Conservation (phyloP, 306 rosid genomes). For the Lupinus albus region DNA sequence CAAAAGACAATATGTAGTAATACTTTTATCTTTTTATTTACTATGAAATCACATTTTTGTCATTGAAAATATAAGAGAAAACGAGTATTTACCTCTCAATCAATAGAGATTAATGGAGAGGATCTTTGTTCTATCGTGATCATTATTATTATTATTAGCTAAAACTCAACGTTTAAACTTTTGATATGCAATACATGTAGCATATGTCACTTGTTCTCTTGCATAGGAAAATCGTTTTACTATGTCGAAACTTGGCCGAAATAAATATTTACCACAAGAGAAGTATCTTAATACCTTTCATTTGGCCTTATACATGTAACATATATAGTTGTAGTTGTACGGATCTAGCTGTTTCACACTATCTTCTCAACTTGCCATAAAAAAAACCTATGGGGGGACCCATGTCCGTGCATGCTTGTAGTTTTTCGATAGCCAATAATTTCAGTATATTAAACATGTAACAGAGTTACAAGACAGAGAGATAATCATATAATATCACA, state of each 20-base stretch:
- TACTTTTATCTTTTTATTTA: too few species aligned
- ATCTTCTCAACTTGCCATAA: neutral
- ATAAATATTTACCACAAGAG: neutral
- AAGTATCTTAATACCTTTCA: neutral
- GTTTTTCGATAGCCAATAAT: too few species aligned
- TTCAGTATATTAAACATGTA: too few species aligned
- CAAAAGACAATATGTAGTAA: too few species aligned
- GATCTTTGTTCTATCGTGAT: too few species aligned
- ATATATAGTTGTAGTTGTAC: neutral
- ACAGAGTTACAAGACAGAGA: too few species aligned
- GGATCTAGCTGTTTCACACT: neutral
- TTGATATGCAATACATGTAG: neutral
- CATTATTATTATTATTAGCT: neutral
- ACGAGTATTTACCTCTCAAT: too few species aligned
- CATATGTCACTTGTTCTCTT: constrained; percentile 19
- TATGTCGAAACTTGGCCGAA: neutral
- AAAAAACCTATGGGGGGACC: too few species aligned
- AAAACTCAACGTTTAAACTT: constrained; percentile 17
- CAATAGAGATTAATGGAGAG: too few species aligned
- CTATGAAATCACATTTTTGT: too few species aligned
- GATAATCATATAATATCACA: too few species aligned
- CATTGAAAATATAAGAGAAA: too few species aligned
- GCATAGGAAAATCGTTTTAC: neutral
- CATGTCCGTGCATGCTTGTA: neutral
- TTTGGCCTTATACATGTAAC: neutral